phyloP scores from a whole-genome alignment of 495 filamentous ascomycete species.

The Tuber aestivum region DNA sequence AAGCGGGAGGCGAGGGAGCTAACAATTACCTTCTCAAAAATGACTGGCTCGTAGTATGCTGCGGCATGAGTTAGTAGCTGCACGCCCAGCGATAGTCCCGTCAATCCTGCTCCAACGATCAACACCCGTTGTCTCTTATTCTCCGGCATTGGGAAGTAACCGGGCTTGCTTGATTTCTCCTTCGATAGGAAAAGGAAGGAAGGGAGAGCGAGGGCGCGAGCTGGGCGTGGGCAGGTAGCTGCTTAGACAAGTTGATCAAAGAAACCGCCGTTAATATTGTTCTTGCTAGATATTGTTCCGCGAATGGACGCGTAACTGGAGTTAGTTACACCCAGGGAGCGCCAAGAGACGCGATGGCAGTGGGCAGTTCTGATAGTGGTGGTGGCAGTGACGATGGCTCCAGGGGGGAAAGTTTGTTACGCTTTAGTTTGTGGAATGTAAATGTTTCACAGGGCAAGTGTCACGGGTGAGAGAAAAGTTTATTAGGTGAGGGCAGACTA shows the following conservation, averaged over 20 bases:
- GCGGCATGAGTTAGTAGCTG: conserved; percentile 21
- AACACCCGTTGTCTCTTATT: neutral
- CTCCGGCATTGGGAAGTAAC: neutral
- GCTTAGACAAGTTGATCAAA: neutral
- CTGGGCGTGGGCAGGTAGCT: neutral
- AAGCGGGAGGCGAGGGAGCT: neutral
- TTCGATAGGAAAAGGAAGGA: neutral
- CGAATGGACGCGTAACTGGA: neutral
- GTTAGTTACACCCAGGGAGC: neutral
- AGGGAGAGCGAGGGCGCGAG: neutral
- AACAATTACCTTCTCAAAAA: conserved; percentile 24
- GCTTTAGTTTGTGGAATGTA: conserved; percentile 1
- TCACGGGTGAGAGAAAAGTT: neutral
- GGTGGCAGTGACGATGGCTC: neutral
- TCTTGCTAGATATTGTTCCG: conserved; percentile 2
- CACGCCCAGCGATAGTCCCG: conserved; percentile 19
- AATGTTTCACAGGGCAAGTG: neutral
- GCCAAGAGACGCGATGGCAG: neutral
- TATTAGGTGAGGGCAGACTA: neutral
- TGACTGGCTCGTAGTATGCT: conserved; percentile 21
- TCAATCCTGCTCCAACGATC: neutral
- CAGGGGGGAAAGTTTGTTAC: neutral
- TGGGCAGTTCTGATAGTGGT: neutral
- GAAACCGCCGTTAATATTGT: neutral
- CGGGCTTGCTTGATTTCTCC: neutral